Base-by-base conservation (phyloP, 768 basidiomycete genomes). In the Leccinellum rugosiceps region DNA sequence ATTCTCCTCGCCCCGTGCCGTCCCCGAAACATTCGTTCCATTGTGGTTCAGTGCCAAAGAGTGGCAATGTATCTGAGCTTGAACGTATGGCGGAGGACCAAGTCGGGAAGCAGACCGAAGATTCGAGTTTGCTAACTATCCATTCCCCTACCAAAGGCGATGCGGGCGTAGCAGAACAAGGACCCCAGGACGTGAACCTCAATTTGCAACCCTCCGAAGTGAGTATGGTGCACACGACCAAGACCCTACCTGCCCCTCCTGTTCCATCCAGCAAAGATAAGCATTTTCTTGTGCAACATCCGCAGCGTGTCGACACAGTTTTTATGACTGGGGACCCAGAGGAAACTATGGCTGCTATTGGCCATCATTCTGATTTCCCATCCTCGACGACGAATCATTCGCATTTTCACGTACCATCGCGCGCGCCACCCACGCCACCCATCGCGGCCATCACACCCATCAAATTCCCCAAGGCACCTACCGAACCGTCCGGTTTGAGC, bases 21-120 rank as follows among this genome's bases (percentile, higher is more conserved):
- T 88, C 87, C 0, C 87, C 88, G 6, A 87, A 86, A 61, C 77
- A 78, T 43, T 82, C 84, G 0, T 83, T 61, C 7, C 19, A 51
- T 17, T 61, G 58, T 14, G 65, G 59, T 14, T 53, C 55, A n/a
- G 32, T 61, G 14, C 67, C 71, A n/a, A 72, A 61, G 49, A 71
- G 65, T n/a, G 49, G 59, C 4, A 67, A 83, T n/a, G 88, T 92
- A 7, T 82, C 83, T 57, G 76, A 79, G 58, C 76, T 92, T 52
- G 91, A 92, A 72, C 78, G 80, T 68, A 84, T 93, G 77, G 90
- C 87, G 0, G 86, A 83, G 1, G 86, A 83, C 31, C 80, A 80
- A 55, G 84, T 81, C 1, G 78, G 66, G 17, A 64, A 59, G 52
- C 60, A 62, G 21, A 62, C 60, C 8, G 48, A 56, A 21, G 65